phyloP scores from a whole-genome alignment of 345 rosid genomes.

The Pugionium dolabratum region DNA sequence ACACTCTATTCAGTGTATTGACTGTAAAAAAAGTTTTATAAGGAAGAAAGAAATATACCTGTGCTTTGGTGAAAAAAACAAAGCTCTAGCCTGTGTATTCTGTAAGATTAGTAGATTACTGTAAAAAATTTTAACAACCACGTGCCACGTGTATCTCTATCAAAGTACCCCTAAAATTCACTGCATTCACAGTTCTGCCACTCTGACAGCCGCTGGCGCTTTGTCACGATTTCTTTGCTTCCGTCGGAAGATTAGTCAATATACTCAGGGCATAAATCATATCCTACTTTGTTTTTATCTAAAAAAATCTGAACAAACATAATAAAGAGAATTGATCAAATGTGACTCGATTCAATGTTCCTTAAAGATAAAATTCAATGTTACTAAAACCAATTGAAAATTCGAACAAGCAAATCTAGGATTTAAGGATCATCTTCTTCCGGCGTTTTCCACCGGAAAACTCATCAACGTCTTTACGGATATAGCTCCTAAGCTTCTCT shows the following conservation, averaged over 20 bases:
- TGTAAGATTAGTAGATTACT: not conserved
- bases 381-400: not conserved
- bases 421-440: slow-evolving; percentile 27
- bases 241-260: slow-evolving; percentile 33
- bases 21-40: slow-evolving; percentile 18
- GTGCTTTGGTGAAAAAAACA: not conserved
- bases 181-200: slow-evolving; percentile 26
- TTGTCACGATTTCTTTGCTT: slow-evolving; percentile 41
- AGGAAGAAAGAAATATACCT: not conserved
- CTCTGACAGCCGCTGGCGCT: slow-evolving; percentile 40
- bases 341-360: not conserved
- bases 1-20: slow-evolving; percentile 37
- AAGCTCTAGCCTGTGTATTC: slow-evolving; percentile 11
- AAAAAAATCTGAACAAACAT: not conserved
- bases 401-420: not conserved
- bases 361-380: not conserved
- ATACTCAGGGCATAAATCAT: not conserved
- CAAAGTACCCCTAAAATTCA: not conserved
- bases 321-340: not conserved
- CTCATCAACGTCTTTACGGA: slow-evolving; percentile 8
- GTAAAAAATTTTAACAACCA: slow-evolving; percentile 26
- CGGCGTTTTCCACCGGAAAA: slow-evolving; percentile 31
- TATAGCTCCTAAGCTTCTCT: slow-evolving; percentile 58
- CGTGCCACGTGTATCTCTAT: slow-evolving; percentile 33
- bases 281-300: not conserved